Evolutionary conservation across 75 land plant species (phyloP).

Genomic region (Sequoia sempervirens): DNA sequence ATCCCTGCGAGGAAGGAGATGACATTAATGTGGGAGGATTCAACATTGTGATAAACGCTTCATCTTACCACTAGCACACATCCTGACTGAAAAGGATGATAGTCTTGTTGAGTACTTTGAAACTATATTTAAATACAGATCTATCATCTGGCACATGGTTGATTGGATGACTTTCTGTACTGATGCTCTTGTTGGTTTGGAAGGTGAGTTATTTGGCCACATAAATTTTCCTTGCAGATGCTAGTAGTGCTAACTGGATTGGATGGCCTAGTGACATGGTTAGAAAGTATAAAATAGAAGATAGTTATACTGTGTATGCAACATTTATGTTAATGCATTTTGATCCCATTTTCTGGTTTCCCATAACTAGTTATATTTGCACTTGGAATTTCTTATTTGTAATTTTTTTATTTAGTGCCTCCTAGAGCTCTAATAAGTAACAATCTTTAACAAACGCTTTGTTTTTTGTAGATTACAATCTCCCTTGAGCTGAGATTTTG

Average conservation of each 20-base stretch:
- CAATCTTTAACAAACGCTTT: neutral
- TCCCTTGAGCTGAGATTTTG: neutral
- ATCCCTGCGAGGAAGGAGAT: neutral
- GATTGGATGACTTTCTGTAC: neutral
- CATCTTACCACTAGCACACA: neutral
- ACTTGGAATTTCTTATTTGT: neutral
- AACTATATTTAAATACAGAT: neutral
- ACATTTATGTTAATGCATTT: neutral
- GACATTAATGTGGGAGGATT: too few species aligned
- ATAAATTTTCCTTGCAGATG: neutral
- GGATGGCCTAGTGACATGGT: neutral
- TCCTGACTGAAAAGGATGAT: neutral
- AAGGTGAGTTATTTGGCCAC: neutral
- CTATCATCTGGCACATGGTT: neutral
- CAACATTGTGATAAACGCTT: neutral
- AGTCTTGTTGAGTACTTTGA: neutral
- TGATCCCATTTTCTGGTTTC: neutral
- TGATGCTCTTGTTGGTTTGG: neutral
- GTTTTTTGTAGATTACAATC: neutral
- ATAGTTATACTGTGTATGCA: neutral
- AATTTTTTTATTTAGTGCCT: neutral
- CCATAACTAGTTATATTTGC: neutral
- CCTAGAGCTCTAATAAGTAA: neutral
- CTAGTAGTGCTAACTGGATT: neutral
- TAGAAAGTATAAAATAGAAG: neutral